Conservation (phyloP, 2,329 filamentous ascomycete genomes). For the Cytospora piceae region DNA sequence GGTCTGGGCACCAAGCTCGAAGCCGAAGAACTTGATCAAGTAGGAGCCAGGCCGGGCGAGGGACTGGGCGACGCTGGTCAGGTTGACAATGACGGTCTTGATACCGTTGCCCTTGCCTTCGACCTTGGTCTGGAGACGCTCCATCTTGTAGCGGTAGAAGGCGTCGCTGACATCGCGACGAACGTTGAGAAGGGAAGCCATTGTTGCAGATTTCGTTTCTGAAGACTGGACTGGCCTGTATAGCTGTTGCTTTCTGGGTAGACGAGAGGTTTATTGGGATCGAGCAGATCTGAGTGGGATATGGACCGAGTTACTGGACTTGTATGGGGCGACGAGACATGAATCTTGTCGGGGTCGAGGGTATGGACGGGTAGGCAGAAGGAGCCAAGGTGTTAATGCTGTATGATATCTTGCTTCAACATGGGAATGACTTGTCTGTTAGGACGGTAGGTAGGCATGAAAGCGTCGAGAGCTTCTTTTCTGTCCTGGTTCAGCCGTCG, state of each 20-base stretch:
- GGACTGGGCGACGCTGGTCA: constrained; percentile 89
- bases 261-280: constrained; percentile 24
- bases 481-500: constrained; percentile 75
- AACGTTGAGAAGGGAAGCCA: constrained; percentile 93
- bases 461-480: constrained; percentile 47
- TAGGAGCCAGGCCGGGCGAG: constrained; percentile 91
- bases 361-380: constrained; percentile 39
- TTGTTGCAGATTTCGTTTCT: constrained; percentile 60
- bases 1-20: constrained; percentile 97
- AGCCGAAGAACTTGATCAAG: constrained; percentile 99
- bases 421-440: constrained; percentile 58
- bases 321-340: constrained; percentile 44
- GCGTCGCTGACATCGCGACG: constrained; percentile 96
- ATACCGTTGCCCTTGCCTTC: constrained; percentile 99
- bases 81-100: constrained; percentile 97
- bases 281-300: constrained; percentile 34
- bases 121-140: constrained; percentile 96
- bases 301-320: constrained; percentile 32
- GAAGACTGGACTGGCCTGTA: constrained; percentile 25
- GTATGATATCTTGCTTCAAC: constrained; percentile 57
- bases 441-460: constrained; percentile 61
- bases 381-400: constrained; percentile 58
- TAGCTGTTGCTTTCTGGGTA: constrained; percentile 19
- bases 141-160: constrained; percentile 99
- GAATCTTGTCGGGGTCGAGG: constrained; percentile 39